Conservation (phyloP, 2,329 filamentous ascomycete species). For the Calcarisporium arbuscula region DNA sequence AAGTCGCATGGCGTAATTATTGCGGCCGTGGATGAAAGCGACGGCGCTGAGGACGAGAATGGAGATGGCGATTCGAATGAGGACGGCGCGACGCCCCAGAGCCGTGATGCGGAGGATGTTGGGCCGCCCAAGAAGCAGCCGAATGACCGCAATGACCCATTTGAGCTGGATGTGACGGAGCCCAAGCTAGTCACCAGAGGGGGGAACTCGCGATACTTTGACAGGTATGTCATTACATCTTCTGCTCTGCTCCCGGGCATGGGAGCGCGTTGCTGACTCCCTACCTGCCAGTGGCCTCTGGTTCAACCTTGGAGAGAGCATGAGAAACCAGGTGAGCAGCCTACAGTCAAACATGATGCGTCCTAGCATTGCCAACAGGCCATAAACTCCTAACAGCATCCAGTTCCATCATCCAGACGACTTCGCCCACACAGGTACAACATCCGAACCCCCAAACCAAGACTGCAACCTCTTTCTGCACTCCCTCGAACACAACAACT, state of each 20-base stretch:
- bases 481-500: not conserved
- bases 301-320: conserved; percentile 62
- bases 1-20: conserved; percentile 5
- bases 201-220: conserved; percentile 8
- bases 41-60: not conserved
- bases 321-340: conserved; percentile 21
- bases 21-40: not conserved
- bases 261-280: no score
- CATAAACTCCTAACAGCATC: not conserved
- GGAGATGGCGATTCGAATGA: no score
- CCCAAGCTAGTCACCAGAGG: conserved; percentile 4
- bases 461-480: no score
- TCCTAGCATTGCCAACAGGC: not conserved
- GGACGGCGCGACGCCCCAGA: no score
- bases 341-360: not conserved
- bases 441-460: no score
- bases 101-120: no score
- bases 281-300: conserved; percentile 59
- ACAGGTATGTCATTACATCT: conserved; percentile 5
- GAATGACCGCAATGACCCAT: not conserved
- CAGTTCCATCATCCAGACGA: no score
- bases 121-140: no score
- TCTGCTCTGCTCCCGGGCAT: not conserved
- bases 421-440: no score
- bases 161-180: not conserved